These are phyloP conservation scores for Pyricularia grisea DNA, from an alignment of 2,329 filamentous ascomycete species.

Conservation along the genomic window DNA sequence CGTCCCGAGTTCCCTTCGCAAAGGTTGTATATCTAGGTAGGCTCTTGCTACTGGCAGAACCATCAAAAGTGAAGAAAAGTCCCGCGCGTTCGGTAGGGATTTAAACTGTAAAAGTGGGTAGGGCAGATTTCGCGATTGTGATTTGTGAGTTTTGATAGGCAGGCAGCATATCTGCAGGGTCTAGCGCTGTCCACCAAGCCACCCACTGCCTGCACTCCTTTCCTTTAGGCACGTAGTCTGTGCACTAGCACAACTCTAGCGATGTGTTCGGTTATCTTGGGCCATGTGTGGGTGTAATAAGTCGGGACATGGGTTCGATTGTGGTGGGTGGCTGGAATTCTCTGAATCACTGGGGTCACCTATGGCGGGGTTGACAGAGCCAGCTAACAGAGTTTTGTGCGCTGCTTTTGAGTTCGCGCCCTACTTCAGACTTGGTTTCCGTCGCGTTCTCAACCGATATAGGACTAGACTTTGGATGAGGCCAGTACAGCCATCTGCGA, in stretches of 20 bases:
- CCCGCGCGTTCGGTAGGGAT: not conserved
- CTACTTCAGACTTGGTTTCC: not conserved
- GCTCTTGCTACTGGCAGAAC: not conserved
- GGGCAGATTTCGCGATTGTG: not conserved
- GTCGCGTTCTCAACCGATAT: not conserved
- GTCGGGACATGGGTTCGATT: not conserved
- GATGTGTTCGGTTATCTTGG: not conserved
- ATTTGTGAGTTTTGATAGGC: not conserved
- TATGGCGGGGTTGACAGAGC: not conserved
- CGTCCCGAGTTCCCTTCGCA: not conserved
- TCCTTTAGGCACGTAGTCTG: not conserved
- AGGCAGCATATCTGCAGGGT: not conserved
- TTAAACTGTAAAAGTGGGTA: not conserved
- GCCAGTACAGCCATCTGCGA: not conserved
- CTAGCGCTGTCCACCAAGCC: not conserved
- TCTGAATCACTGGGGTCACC: not conserved
- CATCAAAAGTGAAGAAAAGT: not conserved
- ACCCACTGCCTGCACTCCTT: not conserved
- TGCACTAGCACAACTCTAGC: not conserved
- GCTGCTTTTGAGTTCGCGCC: not conserved
- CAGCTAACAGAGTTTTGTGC: not conserved
- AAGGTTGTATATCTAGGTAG: not conserved
- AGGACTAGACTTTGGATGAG: not conserved
- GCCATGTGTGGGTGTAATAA: not conserved
- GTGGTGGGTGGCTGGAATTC: not conserved